phyloP scores from a whole-genome alignment of 78 protist species.

The Paulinella micropora region DNA sequence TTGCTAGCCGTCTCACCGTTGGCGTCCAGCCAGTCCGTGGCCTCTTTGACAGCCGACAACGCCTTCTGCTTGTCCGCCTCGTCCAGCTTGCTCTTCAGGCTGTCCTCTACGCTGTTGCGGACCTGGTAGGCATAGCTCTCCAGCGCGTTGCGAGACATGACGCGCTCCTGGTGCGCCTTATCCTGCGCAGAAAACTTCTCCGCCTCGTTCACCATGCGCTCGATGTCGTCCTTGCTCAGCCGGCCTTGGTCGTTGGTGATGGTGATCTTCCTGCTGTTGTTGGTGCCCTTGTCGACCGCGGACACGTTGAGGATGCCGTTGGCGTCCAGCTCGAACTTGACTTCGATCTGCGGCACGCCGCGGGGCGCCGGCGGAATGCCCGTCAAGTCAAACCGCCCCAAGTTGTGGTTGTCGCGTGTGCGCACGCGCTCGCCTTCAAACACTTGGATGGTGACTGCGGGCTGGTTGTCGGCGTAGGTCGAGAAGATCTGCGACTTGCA shows the following conservation, averaged over 20 bases:
- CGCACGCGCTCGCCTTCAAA: constrained; percentile 58
- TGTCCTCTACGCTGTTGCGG: background rate
- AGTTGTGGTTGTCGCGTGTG: constrained; percentile 67
- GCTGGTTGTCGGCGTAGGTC: constrained; percentile 45
- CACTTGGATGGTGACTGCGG: constrained; percentile 24
- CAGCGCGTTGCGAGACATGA: constrained; percentile 65
- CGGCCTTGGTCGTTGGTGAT: constrained; percentile 85
- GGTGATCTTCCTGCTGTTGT: constrained; percentile 62
- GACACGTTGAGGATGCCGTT: constrained; percentile 79
- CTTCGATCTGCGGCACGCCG: constrained; percentile 88
- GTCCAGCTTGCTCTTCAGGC: constrained; percentile 22
- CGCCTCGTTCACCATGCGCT: constrained; percentile 78
- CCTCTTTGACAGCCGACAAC: constrained; percentile 2
- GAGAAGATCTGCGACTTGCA: constrained; percentile 21
- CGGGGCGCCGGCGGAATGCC: constrained; percentile 85
- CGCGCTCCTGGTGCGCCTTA: constrained; percentile 36
- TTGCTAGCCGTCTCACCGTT: constrained; percentile 61
- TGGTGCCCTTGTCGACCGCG: constrained; percentile 82
- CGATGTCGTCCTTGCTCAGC: constrained; percentile 71
- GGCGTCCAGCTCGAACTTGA: constrained; percentile 72
- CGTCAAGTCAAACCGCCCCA: constrained; percentile 28
- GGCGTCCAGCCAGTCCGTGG: constrained; percentile 48
- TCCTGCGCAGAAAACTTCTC: constrained; percentile 71
- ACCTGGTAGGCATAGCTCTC: constrained; percentile 61
- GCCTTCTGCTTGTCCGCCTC: constrained; percentile 18